Conservation (phyloP, 1,139 yeast genomes). For the Hanseniaspora uvarum region DNA sequence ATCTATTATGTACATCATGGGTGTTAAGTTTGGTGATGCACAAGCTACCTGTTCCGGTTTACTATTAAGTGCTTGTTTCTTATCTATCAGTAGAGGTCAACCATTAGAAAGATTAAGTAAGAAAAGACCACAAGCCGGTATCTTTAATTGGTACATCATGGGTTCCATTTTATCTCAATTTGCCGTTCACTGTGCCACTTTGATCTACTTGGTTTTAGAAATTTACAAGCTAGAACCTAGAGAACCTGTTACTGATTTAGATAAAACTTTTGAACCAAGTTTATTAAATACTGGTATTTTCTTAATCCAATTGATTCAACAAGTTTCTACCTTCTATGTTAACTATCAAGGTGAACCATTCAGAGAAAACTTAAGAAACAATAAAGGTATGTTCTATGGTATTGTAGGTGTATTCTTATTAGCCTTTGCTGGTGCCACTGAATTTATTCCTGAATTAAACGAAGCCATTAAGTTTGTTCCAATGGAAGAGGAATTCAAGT, state of each 20-base stretch:
- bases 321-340: slow-evolving; percentile 94
- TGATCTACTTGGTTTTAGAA: slow-evolving; percentile 72
- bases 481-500: slow-evolving; percentile 65
- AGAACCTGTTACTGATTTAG: slow-evolving; percentile 78
- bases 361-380: slow-evolving; percentile 79
- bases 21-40: slow-evolving; percentile 95
- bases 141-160: slow-evolving; percentile 89
- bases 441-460: slow-evolving; percentile 86
- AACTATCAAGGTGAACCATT: slow-evolving; percentile 97
- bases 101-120: slow-evolving; percentile 82
- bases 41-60: slow-evolving; percentile 92
- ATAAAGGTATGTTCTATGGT: slow-evolving; percentile 96
- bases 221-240: slow-evolving; percentile 85
- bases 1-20: slow-evolving; percentile 88
- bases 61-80: slow-evolving; percentile 83
- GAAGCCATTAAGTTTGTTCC: slow-evolving; percentile 86
- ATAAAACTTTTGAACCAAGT: slow-evolving; percentile 79
- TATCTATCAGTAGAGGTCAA: slow-evolving; percentile 87
- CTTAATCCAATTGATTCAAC: slow-evolving; percentile 86
- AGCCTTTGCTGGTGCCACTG: slow-evolving; percentile 88
- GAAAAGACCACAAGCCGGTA: slow-evolving; percentile 96
- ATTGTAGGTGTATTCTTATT: slow-evolving; percentile 80
- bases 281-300: slow-evolving; percentile 92
- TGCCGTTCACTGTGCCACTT: slow-evolving; percentile 76
- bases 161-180: slow-evolving; percentile 95